Conservation (phyloP, 345 rosid species). For the Gossypium rotundifolium region DNA sequence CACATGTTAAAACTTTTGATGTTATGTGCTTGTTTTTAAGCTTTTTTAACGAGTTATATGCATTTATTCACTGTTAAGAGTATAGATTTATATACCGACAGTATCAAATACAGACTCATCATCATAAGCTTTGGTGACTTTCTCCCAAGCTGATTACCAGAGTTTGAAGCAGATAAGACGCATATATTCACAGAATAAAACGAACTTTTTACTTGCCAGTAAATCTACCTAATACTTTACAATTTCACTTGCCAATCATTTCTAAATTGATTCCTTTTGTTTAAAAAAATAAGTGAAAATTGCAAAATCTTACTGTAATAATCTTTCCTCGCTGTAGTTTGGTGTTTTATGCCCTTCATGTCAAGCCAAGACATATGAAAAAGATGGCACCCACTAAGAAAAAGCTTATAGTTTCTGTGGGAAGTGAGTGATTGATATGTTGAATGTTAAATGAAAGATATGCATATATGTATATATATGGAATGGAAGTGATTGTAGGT, state of each 20-base stretch:
- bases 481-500: constrained; percentile 34
- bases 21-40: too few species aligned
- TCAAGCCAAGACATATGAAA: constrained; percentile 18
- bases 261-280: neutral
- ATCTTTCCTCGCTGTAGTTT: neutral
- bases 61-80: neutral
- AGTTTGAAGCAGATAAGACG: too few species aligned
- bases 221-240: neutral
- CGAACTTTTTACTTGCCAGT: neutral
- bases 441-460: constrained; percentile 18
- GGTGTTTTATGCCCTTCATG: constrained; percentile 14
- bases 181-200: too few species aligned
- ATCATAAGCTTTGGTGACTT: constrained; percentile 1
- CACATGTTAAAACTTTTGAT: neutral
- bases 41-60: too few species aligned
- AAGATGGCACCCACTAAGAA: constrained; percentile 10
- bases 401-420: constrained; percentile 13
- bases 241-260: neutral
- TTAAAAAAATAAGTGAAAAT: neutral
- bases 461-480: neutral
- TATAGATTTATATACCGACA: neutral
- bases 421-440: constrained; percentile 24
- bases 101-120: neutral
- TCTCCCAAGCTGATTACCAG: neutral
- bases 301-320: neutral